Evolutionary conservation across 441 rosid genomes (phyloP).

Genomic region (Corymbia citriodora): DNA sequence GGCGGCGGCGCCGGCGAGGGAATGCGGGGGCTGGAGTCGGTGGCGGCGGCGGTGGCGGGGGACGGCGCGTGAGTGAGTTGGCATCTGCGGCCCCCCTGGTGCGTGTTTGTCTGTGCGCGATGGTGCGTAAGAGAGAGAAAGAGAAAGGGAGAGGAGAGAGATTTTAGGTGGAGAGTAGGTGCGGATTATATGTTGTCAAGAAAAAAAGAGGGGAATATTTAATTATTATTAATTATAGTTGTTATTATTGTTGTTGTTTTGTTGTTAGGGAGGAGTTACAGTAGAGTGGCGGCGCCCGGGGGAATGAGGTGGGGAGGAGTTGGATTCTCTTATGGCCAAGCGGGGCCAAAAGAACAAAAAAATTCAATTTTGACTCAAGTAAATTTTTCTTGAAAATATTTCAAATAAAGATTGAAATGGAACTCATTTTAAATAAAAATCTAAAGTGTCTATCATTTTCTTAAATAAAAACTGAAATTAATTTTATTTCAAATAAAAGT

Average conservation of each 20-base stretch:
- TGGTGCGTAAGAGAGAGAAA: not conserved
- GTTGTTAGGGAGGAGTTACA: too few species aligned
- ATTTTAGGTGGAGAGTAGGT: constrained; percentile 1
- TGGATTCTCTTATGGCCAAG: not conserved
- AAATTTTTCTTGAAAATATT: not conserved
- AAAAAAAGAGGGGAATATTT: not conserved
- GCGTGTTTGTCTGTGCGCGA: not conserved
- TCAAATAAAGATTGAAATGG: too few species aligned
- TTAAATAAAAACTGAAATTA: too few species aligned
- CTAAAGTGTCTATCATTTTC: too few species aligned
- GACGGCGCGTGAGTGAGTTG: not conserved
- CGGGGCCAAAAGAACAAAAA: not conserved
- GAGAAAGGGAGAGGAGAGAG: not conserved
- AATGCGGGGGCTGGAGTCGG: not conserved
- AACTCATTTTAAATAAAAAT: too few species aligned
- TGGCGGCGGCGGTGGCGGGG: not conserved
- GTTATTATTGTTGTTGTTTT: too few species aligned
- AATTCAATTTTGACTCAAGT: not conserved
- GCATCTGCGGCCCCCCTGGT: not conserved
- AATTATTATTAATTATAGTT: not conserved
- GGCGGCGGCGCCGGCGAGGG: not conserved
- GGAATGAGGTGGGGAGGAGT: not conserved
- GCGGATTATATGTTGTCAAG: not conserved
- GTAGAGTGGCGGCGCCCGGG: not conserved
- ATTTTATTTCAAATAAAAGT: too few species aligned